Percentiles rank a stretch among this genome's conserved stretches.
Conservation (phyloP, 495 filamentous ascomycete species). For the Symbiotaphrina buchneri region DNA sequence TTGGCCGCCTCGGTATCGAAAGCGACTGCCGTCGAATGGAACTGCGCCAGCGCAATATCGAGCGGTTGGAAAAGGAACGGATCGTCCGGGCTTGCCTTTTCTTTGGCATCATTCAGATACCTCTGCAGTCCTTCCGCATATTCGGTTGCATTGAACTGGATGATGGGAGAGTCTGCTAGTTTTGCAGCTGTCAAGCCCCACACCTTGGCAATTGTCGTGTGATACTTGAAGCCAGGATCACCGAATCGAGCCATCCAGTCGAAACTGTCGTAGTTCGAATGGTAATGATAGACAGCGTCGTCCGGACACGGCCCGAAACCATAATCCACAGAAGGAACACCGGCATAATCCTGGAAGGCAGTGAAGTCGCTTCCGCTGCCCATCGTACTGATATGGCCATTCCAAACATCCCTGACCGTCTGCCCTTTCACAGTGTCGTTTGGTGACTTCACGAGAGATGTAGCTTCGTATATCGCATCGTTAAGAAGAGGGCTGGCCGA, state of each 20-base stretch:
- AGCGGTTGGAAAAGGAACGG: slow-evolving; percentile 22
- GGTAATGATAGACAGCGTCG: slow-evolving; percentile 47
- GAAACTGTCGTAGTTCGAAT: slow-evolving; percentile 59
- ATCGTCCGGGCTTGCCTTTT: slow-evolving; percentile 1
- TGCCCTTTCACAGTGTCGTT: slow-evolving; percentile 26
- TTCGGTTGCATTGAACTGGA: slow-evolving; percentile 17
- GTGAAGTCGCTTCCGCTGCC: slow-evolving; percentile 55
- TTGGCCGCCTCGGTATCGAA: slow-evolving; percentile 33
- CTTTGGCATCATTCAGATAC: slow-evolving; percentile 4
- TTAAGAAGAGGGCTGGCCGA: slow-evolving; percentile 63
- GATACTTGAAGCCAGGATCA: slow-evolving; percentile 37
- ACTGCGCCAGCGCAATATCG: slow-evolving; percentile 20
- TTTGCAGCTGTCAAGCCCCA: slow-evolving; percentile 21
- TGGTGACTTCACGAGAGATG: slow-evolving; percentile 49
- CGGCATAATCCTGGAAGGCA: slow-evolving; percentile 52
- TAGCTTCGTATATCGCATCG: slow-evolving; percentile 46
- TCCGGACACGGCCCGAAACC: slow-evolving; percentile 23
- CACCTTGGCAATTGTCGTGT: slow-evolving; percentile 34
- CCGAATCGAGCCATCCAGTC: slow-evolving; percentile 53
- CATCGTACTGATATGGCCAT: slow-evolving; percentile 37
- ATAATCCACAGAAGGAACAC: slow-evolving; percentile 40
- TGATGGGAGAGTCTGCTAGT: slow-evolving; percentile 15
- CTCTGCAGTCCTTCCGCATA: slow-evolving; percentile 12
- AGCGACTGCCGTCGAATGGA: slow-evolving; percentile 20
- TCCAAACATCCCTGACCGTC: slow-evolving; percentile 24